Evolutionary conservation across 768 basidiomycete species (phyloP), one percentile per base, ranked within the genome.

Genomic region (Trametes coccinea): DNA sequence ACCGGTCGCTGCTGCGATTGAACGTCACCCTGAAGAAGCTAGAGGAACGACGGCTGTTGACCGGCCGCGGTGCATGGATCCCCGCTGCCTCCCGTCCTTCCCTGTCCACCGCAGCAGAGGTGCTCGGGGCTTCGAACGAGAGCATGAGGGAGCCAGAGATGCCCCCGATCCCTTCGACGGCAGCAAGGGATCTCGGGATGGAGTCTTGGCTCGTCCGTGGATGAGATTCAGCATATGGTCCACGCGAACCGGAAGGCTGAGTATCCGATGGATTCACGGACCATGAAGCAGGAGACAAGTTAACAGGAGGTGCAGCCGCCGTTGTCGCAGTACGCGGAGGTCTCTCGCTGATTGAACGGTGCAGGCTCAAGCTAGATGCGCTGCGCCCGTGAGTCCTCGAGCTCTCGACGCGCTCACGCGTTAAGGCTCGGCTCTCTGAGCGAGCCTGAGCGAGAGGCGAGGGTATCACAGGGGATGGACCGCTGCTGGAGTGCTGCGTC

Each of bases 51-150:
- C 61, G 61, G 37, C 67, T 65, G 31, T 50, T 60, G 29, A 67
- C 55, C 4, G 67, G 64, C 2, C 67, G 63, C 13, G 67, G 66
- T 10, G 67, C 67, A 43, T 60, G 67, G 4, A 67, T 67, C 5
- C 53, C 60, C 10, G 66, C 49, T 5, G 62, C 59, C n/a, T 60
- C 59, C 44, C 65, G 55, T n/a, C 64, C 67, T 41, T 53, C 51
- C 17, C 55, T 60, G 34, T 52, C 61, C 17, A 67, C 67, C 4
- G 67, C 67, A 8, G 64, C 27, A 13, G 67, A 64, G 4, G 60
- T 65, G 53, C 51, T 60, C 37, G 56, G 53, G 0, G 66, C 44
- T 16, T 60, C 54, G 43, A 67, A 67, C 16, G 63, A 60, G 22
- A 67, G 57, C 9, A 64, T 52, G 7, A 67, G 61, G 0, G 58